Conservation (phyloP, 495 filamentous ascomycete genomes). For the Penicillium flavigenum region DNA sequence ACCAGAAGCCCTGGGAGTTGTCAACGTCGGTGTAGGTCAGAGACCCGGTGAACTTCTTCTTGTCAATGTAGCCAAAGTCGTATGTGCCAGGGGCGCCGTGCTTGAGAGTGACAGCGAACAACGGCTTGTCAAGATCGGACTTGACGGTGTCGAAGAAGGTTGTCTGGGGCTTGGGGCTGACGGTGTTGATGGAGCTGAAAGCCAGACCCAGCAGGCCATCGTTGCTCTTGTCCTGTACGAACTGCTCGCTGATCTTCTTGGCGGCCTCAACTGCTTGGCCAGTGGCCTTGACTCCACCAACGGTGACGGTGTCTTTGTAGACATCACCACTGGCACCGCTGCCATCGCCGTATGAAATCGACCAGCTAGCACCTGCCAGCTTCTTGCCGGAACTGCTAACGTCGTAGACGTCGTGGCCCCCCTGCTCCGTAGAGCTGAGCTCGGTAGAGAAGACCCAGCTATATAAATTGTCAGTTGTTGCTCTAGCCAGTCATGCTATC, state of each 20-base stretch:
- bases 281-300: slow-evolving; percentile 62
- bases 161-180: slow-evolving; percentile 57
- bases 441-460: slow-evolving; percentile 56
- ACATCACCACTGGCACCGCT: slow-evolving; percentile 65
- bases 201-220: slow-evolving; percentile 73
- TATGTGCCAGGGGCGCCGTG: slow-evolving; percentile 62
- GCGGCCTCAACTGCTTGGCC: slow-evolving; percentile 72
- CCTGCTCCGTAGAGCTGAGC: slow-evolving; percentile 44
- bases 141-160: slow-evolving; percentile 77
- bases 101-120: slow-evolving; percentile 71
- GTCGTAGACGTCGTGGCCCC: slow-evolving; percentile 63
- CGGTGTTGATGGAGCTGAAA: slow-evolving; percentile 70
- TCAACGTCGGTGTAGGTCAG: slow-evolving; percentile 62
- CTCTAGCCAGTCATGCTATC: background rate
- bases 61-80: slow-evolving; percentile 75
- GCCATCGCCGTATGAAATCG: slow-evolving; percentile 70
- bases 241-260: slow-evolving; percentile 56
- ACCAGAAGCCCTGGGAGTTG: slow-evolving; percentile 66
- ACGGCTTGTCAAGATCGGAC: slow-evolving; percentile 51
- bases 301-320: slow-evolving; percentile 65
- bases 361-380: slow-evolving; percentile 59
- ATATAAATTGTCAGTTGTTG: slow-evolving; percentile 10
- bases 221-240: slow-evolving; percentile 56
- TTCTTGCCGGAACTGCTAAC: slow-evolving; percentile 50
- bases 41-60: slow-evolving; percentile 57